These are phyloP conservation scores for Casuarina equisetifolia DNA, from an alignment of 306 rosid species.

Conservation along the genomic window DNA sequence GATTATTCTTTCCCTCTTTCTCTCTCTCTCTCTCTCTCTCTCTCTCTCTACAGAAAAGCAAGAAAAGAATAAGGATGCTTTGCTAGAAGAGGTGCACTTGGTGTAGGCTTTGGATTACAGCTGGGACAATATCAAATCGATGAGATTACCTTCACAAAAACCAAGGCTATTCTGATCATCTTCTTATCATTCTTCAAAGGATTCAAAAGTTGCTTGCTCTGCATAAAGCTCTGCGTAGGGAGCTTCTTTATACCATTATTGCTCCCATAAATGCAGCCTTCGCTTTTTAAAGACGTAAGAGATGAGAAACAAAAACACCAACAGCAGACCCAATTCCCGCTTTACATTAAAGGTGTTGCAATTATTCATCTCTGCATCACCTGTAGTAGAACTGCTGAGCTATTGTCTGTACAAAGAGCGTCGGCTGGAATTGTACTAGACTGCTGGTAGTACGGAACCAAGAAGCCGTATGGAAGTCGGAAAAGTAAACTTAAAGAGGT, in stretches of 20 bases:
- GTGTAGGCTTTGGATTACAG: slow-evolving; percentile 38
- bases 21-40: too few species aligned
- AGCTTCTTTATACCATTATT: slow-evolving; percentile 52
- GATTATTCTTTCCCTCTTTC: too few species aligned
- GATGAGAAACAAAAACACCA: not conserved
- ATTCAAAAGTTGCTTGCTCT: slow-evolving; percentile 50
- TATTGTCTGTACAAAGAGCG: not conserved
- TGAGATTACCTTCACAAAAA: slow-evolving; percentile 41
- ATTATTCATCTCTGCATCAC: slow-evolving; percentile 21
- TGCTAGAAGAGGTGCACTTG: too few species aligned
- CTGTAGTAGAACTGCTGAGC: slow-evolving; percentile 23
- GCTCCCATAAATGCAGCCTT: slow-evolving; percentile 40
- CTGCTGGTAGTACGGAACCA: not conserved
- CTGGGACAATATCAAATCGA: slow-evolving; percentile 40
- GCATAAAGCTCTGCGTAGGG: slow-evolving; percentile 47
- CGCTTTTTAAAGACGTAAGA: slow-evolving; percentile 29
- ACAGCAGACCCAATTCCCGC: not conserved
- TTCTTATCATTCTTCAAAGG: slow-evolving; percentile 61
- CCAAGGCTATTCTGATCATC: slow-evolving; percentile 56
- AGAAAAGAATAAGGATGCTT: slow-evolving; percentile 21
- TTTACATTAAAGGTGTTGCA: slow-evolving; percentile 8
- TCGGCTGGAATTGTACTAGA: too few species aligned
- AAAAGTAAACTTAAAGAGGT: not conserved
- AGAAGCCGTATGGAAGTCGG: not conserved
- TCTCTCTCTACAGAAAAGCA: slow-evolving; percentile 15